Conservation (phyloP, 192 early-diverging fungal species). For the Podila epicladia region DNA sequence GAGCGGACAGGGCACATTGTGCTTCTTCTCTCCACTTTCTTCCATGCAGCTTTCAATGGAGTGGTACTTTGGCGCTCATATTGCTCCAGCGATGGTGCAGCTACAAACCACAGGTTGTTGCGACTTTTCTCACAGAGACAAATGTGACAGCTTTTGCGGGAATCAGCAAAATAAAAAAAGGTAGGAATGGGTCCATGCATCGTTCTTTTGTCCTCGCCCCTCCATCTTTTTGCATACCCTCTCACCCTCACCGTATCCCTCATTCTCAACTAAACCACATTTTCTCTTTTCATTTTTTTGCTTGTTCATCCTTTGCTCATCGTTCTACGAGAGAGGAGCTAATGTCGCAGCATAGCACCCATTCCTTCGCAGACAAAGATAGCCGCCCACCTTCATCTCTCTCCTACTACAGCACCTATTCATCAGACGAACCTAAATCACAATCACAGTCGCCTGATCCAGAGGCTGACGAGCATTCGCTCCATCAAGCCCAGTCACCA, state of each 20-base stretch:
- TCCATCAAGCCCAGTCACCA: neutral
- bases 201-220: neutral
- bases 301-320: neutral
- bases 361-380: neutral
- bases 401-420: neutral
- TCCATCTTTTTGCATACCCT: neutral
- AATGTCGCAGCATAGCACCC: slow-evolving; percentile 4
- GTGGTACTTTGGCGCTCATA: too few species aligned
- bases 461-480: neutral
- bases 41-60: too few species aligned
- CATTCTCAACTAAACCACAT: neutral
- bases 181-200: too few species aligned
- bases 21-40: too few species aligned
- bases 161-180: neutral
- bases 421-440: neutral
- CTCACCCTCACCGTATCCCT: neutral
- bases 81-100: too few species aligned
- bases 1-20: too few species aligned
- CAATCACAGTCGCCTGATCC: neutral
- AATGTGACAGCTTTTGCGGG: neutral
- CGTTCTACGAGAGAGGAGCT: neutral
- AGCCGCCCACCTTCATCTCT: neutral
- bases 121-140: too few species aligned
- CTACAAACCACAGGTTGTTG: too few species aligned
- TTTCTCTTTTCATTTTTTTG: neutral